Base-by-base conservation (phyloP, 176 grass and related monocot species). In the Aegilops tauschii region DNA sequence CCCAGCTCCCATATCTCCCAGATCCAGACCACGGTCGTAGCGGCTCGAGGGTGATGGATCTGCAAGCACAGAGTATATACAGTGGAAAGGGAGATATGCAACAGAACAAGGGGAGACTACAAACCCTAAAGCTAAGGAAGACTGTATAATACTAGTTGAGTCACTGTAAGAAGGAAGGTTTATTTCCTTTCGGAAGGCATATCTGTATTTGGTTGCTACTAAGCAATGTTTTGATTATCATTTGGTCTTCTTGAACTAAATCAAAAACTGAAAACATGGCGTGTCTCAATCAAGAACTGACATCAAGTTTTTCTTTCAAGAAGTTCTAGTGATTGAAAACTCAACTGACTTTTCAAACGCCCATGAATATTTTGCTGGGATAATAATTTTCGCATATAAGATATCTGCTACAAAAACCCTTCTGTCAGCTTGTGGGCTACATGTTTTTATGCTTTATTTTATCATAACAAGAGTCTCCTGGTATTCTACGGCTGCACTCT, bases 171-270 rank as follows among this genome's bases (percentile, higher is more conserved):
- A 80, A 40, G 30, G 31, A 80, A 56, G 6, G 4, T 17, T 9
- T 14, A 5, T 52, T 85, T 79, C 82, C 9, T 29, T 84, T 71
- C 64, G 5, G 47, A 31, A 37, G 36, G 39, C 28, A 37, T 80
- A 2, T 42, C 49, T 76, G 16, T 54, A 18, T 54, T 54, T 54
- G 16, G 50, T 54, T 18, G 73, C 5, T 40, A 78, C n/a, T 14
- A 79, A 73, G 39, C 39, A 67, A 61, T 45, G 3, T 52, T 65
- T 73, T 28, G 25, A 62, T 83, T 70, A 29, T 72, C 29, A 14
- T 88, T 79, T 64, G 17, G 62, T 70, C 39, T 14, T 66, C 28
- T 74, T n/a, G 28, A 66, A 89, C 18, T 74, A 30, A 44, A 78
- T 89, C 59, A 50, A 32, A 29, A 21, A 75, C 11, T 85, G 31